Percentiles rank a stretch among this genome's conserved stretches.
phyloP scores from a whole-genome alignment of 768 basidiomycete genomes.

The Cystofilobasidium capitatum region DNA sequence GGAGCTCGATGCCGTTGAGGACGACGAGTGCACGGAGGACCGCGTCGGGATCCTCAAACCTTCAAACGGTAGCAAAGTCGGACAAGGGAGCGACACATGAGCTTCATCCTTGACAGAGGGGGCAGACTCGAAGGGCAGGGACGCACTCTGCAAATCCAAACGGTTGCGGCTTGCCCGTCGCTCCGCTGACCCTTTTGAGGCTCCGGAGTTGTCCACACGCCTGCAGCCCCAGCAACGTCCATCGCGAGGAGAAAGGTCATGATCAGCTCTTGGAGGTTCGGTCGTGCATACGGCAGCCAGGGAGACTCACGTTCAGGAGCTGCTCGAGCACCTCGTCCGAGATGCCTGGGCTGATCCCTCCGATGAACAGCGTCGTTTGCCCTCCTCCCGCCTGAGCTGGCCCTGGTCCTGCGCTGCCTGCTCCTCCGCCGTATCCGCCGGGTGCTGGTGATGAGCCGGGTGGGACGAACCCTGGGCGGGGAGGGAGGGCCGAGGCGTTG shows the following conservation, averaged over 20 bases:
- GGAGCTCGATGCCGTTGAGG: conserved; percentile 56
- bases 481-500: conserved; percentile 2
- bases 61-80: too few relatives aligned
- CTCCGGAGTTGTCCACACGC: conserved; percentile 81
- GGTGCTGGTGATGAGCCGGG: neutral
- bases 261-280: neutral
- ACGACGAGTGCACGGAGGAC: conserved; percentile 66
- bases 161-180: conserved; percentile 85
- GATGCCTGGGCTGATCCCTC: conserved; percentile 88
- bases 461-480: neutral
- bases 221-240: conserved; percentile 42
- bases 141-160: conserved; percentile 86
- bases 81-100: too few relatives aligned
- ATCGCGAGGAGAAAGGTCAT: neutral
- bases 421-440: neutral
- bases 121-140: neutral
- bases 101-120: neutral
- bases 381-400: neutral
- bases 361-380: conserved; percentile 68
- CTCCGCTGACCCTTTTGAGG: conserved; percentile 85
- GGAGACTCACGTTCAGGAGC: conserved; percentile 58
- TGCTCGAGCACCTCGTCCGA: conserved; percentile 69
- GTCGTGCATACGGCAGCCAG: neutral
- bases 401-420: neutral
- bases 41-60: conserved; percentile 73